A percentile compares a stretch with the other conserved stretches of the same genome.
phyloP scores from a whole-genome alignment of 2,329 filamentous ascomycete species.

The Colletotrichum australisinense region DNA sequence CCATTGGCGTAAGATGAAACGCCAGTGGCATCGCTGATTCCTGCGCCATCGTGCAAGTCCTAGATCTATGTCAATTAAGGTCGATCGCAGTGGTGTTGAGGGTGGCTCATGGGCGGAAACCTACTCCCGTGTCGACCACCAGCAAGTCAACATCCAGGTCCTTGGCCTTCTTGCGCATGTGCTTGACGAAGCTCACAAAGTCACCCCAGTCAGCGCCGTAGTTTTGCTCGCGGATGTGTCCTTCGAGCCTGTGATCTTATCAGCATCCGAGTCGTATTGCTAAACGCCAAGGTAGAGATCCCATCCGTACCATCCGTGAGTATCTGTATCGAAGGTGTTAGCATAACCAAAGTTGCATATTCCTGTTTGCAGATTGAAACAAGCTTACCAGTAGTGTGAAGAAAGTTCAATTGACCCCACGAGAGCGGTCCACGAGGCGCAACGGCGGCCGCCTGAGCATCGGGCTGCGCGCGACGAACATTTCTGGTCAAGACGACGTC shows the following conservation, averaged over 20 bases:
- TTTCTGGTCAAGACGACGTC: constrained; percentile 39
- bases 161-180: constrained; percentile 69
- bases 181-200: constrained; percentile 69
- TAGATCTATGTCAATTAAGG: constrained; percentile 38
- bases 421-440: constrained; percentile 59
- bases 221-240: constrained; percentile 70
- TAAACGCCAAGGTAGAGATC: too few relatives aligned
- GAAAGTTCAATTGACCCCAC: constrained; percentile 73
- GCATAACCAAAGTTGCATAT: constrained; percentile 47
- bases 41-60: constrained; percentile 75
- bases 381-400: constrained; percentile 47
- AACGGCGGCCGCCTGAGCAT: constrained; percentile 53
- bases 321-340: constrained; percentile 65
- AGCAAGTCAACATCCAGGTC: constrained; percentile 69
- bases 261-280: neutral
- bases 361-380: neutral
- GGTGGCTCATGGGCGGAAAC: constrained; percentile 8
- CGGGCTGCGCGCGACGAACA: constrained; percentile 61
- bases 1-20: constrained; percentile 26
- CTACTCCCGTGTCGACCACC: constrained; percentile 67
- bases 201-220: constrained; percentile 77
- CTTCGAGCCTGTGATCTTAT: constrained; percentile 58
- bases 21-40: constrained; percentile 69
- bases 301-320: constrained; percentile 19
- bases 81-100: constrained; percentile 28